Conservation (phyloP, 345 rosid genomes). For the Cardiospermum halicacabum region DNA sequence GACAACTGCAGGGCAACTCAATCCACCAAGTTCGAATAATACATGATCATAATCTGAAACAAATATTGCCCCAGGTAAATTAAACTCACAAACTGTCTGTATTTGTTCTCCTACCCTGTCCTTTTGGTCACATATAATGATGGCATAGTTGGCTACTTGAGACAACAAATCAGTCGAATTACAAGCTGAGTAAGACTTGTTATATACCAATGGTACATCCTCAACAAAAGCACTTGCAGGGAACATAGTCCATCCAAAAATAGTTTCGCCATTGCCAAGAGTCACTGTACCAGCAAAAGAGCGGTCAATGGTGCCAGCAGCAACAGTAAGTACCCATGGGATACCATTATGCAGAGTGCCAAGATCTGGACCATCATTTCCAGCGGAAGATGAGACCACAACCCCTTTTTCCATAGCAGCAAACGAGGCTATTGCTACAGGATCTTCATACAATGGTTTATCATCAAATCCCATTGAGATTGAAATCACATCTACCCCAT, state of each 20-base stretch:
- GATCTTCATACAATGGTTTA: conserved; percentile 33
- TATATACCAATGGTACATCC: conserved; percentile 27
- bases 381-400: conserved; percentile 47
- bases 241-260: conserved; percentile 34
- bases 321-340: conserved; percentile 49
- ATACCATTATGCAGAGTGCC: conserved; percentile 39
- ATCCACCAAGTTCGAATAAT: neutral
- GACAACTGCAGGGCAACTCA: conserved; percentile 8
- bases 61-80: conserved; percentile 28
- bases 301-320: conserved; percentile 41
- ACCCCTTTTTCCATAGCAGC: conserved; percentile 43
- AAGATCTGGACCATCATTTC: conserved; percentile 31
- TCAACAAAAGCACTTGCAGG: conserved; percentile 19
- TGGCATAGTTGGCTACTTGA: neutral
- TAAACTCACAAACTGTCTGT: conserved; percentile 5
- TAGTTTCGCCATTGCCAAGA: conserved; percentile 20
- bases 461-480: conserved; percentile 36
- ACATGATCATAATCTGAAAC: conserved; percentile 21
- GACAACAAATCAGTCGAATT: conserved; percentile 21
- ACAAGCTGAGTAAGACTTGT: too few relatives aligned
- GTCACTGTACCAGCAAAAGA: conserved; percentile 25
- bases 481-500: conserved; percentile 50
- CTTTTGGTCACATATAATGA: conserved; percentile 33
- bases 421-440: conserved; percentile 47
- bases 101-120: conserved; percentile 6